These are phyloP conservation scores for Ammopiptanthus mongolicus DNA, from an alignment of 306 rosid genomes.

Conservation along the genomic window DNA sequence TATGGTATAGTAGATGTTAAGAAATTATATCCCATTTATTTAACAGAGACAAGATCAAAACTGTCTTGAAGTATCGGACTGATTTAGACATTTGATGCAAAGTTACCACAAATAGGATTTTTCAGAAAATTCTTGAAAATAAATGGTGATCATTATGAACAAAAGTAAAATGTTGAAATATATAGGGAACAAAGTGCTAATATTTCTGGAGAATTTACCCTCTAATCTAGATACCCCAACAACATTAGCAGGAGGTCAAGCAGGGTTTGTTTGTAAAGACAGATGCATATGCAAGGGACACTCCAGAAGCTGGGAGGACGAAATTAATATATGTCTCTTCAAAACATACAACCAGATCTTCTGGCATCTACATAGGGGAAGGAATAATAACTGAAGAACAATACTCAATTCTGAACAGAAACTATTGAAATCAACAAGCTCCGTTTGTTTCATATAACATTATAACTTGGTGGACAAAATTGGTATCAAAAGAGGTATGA, in stretches of 20 bases:
- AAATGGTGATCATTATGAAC: background rate
- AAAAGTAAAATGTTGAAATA: background rate
- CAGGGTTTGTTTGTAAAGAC: background rate
- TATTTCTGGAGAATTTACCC: background rate
- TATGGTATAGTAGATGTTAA: background rate
- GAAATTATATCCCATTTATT: too few relatives aligned
- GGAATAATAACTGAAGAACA: background rate
- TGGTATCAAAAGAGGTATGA: background rate
- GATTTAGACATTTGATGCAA: too few relatives aligned
- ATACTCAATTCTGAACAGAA: background rate
- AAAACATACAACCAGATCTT: background rate
- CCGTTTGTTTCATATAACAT: background rate
- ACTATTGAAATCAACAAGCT: background rate
- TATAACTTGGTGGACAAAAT: background rate
- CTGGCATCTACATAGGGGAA: background rate
- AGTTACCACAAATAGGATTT: background rate
- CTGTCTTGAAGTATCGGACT: background rate
- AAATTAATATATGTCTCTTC: slow-evolving; percentile 3
- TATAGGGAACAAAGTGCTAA: background rate
- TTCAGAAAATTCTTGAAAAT: background rate
- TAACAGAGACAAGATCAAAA: background rate
- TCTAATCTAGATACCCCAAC: slow-evolving; percentile 12
- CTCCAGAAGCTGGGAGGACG: background rate
- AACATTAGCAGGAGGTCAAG: slow-evolving; percentile 16
- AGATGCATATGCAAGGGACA: slow-evolving; percentile 8